Base-by-base conservation (phyloP, 345 rosid species). In the Punica granatum region DNA sequence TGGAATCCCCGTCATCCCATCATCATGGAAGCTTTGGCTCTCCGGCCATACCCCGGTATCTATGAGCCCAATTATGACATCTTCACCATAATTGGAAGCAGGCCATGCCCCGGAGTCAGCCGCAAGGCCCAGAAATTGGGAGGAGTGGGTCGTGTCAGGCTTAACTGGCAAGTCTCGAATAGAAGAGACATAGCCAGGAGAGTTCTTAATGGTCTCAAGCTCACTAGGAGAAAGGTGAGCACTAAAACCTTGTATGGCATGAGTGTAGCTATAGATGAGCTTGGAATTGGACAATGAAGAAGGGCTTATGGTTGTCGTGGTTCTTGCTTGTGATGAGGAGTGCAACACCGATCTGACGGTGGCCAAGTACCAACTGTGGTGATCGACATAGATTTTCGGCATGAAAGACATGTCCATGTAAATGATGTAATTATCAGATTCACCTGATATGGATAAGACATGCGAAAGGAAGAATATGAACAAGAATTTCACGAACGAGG, bases 41-140 rank as follows among this genome's bases (percentile, higher is more conserved):
- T 84, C 88, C 0, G 84, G 86, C 88, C 88, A 84, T 23, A 84
- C 54, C 15, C 86, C 86, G 3, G 84, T 41, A 62, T 82, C 88
- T 48, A 79, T 73, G 7, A 84, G 46, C 26, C 88, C 88, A 30
- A 79, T 65, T 26, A 84, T 81, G 15, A 79, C 69, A 60, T 78
- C 77, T 56, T 72, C 41, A 39, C 88, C 88, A 3, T 74, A 80
- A n/a, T 72, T 37, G 1, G 88, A 79, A 9, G 26, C 72, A 10
- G 85, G 73, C 88, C 85, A 80, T 4, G 59, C 64, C 0, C 86
- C 86, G 0, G 78, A 68, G 15, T 66, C 43, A 0, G 80, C 15
- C 30, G 6, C 58, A 23, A 79, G 77, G 56, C 78, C 80, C 44
- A 84, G 71, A 61, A 81, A 81, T 21, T 75, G 35, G 48, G 61